phyloP scores from a whole-genome alignment of 306 rosid species.

The Quercus engelmannii region DNA sequence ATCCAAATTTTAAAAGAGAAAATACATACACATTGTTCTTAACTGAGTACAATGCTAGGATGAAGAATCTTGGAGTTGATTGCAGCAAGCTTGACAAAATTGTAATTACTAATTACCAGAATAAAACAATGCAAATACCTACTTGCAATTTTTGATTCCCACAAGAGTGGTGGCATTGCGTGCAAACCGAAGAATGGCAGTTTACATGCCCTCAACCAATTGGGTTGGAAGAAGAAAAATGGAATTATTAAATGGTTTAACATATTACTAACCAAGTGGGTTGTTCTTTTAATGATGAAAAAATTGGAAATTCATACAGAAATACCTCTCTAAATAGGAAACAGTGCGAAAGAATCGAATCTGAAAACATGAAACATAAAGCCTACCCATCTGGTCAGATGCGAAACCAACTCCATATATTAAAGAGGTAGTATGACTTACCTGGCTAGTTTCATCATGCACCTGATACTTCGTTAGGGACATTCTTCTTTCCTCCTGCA shows the following conservation, averaged over 20 bases:
- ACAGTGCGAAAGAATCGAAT: conserved; percentile 32
- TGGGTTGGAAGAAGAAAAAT: conserved; percentile 35
- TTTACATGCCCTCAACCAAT: conserved; percentile 54
- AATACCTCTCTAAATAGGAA: conserved; percentile 53
- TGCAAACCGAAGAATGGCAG: conserved; percentile 52
- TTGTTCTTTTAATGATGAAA: conserved; percentile 8
- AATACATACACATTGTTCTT: conserved; percentile 39
- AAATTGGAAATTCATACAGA: conserved; percentile 29
- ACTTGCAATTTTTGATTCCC: conserved; percentile 78
- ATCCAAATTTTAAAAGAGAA: conserved; percentile 54
- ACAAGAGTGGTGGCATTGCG: conserved; percentile 63
- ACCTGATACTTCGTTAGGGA: conserved; percentile 91
- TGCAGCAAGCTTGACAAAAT: conserved; percentile 60
- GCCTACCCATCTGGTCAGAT: conserved; percentile 84
- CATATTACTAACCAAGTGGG: conserved; percentile 29
- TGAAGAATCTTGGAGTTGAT: conserved; percentile 42
- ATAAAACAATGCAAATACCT: conserved; percentile 57
- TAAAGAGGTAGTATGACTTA: conserved; percentile 88
- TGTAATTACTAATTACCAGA: conserved; percentile 43
- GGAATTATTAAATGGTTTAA: conserved; percentile 28
- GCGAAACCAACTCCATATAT: conserved; percentile 61
- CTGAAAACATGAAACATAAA: conserved; percentile 46
- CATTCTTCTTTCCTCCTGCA: conserved; percentile 99
- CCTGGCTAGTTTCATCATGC: conserved; percentile 99
- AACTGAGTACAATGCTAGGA: conserved; percentile 45